Evolutionary conservation across 352 stramenopile genomes (phyloP), one percentile per base, ranked within the genome.

Genomic region (Globisporangium spiculum): DNA sequence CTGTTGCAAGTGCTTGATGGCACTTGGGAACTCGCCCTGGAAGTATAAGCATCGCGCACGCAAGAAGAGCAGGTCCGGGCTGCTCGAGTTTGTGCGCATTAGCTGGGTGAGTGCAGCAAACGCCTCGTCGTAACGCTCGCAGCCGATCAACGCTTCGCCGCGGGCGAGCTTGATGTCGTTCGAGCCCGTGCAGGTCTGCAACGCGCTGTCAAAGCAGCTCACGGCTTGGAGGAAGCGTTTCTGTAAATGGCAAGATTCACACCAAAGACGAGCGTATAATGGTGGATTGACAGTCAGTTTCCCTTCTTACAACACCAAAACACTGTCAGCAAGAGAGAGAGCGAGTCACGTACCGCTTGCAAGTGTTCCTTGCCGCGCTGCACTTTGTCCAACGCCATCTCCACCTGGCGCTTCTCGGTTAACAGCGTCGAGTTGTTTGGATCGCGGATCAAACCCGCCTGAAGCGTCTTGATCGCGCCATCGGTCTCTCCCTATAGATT

Each of bases 1-100:
- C 73, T 97, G 87, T 67, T 97, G 86, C 68, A 98, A 79, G 82
- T 98, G 94, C 69, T 97, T 97, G 68, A 98, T 93, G 64, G 92
- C 90, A 75, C 90, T 96, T 6, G 94, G 79, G 67, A 98, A 92
- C 71, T 98, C 93, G 50, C 94, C 95, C 77, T 97, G 92, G 69
- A 83, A 93, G 71, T 98, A 98, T 60, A 98, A 75, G 69, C 90
- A 97, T 30, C 84, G 79, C 14, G 92, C 93, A 41, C 91, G 88
- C 60, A 96, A 65, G 67, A 90, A 94, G 20, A 98, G 73, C 61
- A 98, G 73, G 57, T 96, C 87, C 1, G 86, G 80, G 54, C 83
- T 91, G 74, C 80, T 89, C 55, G 88, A 88, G 72, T 95, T 81
- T 56, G 85, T 92, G 60, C 86, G 86, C 85, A 94, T 94, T 30